These are phyloP conservation scores for Trichoderma sp. DNA, from an alignment of 2,329 filamentous ascomycete genomes.

Conservation along the genomic window DNA sequence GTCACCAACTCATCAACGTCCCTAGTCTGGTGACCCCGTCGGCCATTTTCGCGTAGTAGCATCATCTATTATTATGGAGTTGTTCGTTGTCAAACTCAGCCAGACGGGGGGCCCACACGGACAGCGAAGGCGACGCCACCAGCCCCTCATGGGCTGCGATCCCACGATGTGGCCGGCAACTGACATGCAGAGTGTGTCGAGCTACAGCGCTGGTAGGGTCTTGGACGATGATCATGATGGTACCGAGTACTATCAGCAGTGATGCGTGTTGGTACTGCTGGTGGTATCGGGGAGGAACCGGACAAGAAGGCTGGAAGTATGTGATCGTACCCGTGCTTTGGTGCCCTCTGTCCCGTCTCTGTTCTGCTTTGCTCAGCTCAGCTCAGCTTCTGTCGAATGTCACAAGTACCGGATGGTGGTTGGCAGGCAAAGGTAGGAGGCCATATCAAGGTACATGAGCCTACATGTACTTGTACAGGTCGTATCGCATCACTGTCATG, in stretches of 20 bases:
- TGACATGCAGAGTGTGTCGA: conserved; percentile 30
- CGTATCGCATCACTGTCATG: background rate
- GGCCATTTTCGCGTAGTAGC: conserved; percentile 28
- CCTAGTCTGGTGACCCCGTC: conserved; percentile 30
- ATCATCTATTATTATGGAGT: conserved; percentile 28
- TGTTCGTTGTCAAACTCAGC: conserved; percentile 29
- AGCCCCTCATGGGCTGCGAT: conserved; percentile 28
- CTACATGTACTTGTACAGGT: no score
- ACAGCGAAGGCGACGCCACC: conserved; percentile 30
- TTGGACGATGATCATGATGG: no score
- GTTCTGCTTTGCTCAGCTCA: background rate
- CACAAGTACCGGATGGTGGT: background rate
- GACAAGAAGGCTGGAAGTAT: no score
- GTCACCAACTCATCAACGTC: conserved; percentile 28
- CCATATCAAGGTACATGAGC: background rate
- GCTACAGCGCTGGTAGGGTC: conserved; percentile 4
- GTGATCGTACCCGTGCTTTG: background rate
- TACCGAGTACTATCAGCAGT: background rate
- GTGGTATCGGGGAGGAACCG: no score
- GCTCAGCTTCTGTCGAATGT: no score
- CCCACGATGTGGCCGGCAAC: conserved; percentile 30
- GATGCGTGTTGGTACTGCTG: background rate
- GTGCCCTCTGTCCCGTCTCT: background rate
- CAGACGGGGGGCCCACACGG: conserved; percentile 26
- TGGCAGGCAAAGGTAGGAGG: background rate